Conservation (phyloP, 1,284 basidiomycete species). For the Grifola frondosa region DNA sequence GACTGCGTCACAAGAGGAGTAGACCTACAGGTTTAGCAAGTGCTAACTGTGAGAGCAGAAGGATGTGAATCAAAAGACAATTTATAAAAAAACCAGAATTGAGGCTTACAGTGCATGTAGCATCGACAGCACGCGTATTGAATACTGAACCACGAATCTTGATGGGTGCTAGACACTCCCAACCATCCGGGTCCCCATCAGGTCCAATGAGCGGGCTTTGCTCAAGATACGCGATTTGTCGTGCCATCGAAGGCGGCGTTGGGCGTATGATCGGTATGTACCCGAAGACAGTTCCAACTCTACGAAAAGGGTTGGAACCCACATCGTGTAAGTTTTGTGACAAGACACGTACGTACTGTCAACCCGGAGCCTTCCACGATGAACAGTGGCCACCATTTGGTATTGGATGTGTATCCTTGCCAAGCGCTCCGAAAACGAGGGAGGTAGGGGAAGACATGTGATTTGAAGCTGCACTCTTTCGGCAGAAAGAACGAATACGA, state of each 20-base stretch:
- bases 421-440: slow-evolving; percentile 49
- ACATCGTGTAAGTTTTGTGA: not conserved
- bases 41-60: slow-evolving; percentile 16
- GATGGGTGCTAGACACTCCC: slow-evolving; percentile 42
- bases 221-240: slow-evolving; percentile 47
- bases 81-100: not conserved
- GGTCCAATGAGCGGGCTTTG: slow-evolving; percentile 43
- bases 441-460: slow-evolving; percentile 37
- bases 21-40: slow-evolving; percentile 25
- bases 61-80: not conserved
- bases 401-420: slow-evolving; percentile 54
- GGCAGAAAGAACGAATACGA: slow-evolving; percentile 47
- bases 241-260: slow-evolving; percentile 42
- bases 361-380: slow-evolving; percentile 22
- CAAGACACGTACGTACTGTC: slow-evolving; percentile 22
- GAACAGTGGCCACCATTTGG: slow-evolving; percentile 44
- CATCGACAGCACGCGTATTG: slow-evolving; percentile 32
- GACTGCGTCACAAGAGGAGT: not conserved
- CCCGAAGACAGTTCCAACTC: slow-evolving; percentile 30
- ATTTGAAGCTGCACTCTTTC: slow-evolving; percentile 25
- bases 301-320: not conserved
- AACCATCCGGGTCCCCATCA: slow-evolving; percentile 48
- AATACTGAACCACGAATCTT: slow-evolving; percentile 46
- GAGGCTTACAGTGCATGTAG: slow-evolving; percentile 20
- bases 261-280: slow-evolving; percentile 44